Conservation (phyloP, 225 moss, liverwort and hornwort species). For the Takakia lepidozioides region DNA sequence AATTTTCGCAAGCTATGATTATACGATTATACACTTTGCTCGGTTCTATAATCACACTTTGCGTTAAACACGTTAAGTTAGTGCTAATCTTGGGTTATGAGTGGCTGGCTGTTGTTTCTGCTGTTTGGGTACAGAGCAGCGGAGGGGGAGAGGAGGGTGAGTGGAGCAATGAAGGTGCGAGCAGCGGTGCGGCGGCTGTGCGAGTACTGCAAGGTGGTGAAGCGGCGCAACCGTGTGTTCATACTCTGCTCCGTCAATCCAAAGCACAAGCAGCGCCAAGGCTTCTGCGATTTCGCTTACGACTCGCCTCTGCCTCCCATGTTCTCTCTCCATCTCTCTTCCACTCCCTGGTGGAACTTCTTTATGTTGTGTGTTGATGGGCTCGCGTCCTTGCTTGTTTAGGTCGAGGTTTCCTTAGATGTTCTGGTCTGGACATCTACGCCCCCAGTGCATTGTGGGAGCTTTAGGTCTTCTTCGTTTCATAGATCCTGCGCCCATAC, state of each 20-base stretch:
- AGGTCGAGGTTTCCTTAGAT: background rate
- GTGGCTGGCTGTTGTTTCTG: too few species aligned
- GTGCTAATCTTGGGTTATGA: too few species aligned
- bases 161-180: conserved; percentile 90
- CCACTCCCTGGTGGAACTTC: background rate
- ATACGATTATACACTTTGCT: too few species aligned
- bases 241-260: conserved; percentile 71
- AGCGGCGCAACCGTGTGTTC: conserved; percentile 69
- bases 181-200: conserved; percentile 91
- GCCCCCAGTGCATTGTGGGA: background rate
- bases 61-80: too few species aligned
- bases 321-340: conserved; percentile 6
- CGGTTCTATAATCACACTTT: too few species aligned
- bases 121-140: too few species aligned
- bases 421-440: background rate
- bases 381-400: background rate
- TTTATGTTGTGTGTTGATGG: too few species aligned
- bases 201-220: conserved; percentile 90
- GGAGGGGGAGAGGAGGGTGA: too few species aligned
- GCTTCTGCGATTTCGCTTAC: conserved; percentile 59
- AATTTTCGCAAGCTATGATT: too few species aligned
- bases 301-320: conserved; percentile 24
- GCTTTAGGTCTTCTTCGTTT: background rate
- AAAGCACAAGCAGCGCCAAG: conserved; percentile 98
- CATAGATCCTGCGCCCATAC: background rate